Conservation (phyloP, 345 rosid genomes). For the Murraya koenigii region DNA sequence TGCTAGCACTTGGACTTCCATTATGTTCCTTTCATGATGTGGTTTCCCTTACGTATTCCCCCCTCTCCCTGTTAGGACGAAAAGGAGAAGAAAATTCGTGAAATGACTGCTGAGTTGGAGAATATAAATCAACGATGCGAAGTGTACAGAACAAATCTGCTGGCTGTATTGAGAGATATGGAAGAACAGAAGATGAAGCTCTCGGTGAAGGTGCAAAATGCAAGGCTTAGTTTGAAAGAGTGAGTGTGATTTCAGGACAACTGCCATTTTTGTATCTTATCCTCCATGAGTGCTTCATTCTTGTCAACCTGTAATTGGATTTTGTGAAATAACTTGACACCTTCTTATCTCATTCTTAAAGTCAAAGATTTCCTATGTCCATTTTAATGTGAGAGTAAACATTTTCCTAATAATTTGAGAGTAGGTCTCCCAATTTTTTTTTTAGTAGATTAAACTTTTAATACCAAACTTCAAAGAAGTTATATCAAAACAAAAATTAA, state of each 20-base stretch:
- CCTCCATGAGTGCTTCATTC: neutral
- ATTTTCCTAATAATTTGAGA: too few species aligned
- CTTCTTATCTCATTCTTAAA: too few species aligned
- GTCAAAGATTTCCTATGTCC: too few species aligned
- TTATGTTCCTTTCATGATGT: neutral
- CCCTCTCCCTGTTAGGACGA: conserved; percentile 38
- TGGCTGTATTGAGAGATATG: conserved; percentile 76
- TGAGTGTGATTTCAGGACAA: conserved; percentile 19
- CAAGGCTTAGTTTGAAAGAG: conserved; percentile 75
- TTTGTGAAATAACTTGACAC: neutral
- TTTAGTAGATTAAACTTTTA: too few species aligned
- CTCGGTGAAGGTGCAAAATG: conserved; percentile 80
- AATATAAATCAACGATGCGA: conserved; percentile 59
- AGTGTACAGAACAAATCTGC: conserved; percentile 63
- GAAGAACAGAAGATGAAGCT: conserved; percentile 85
- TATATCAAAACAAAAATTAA: too few species aligned
- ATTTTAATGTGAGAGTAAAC: too few species aligned
- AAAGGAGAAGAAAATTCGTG: conserved; percentile 64
- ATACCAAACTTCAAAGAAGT: too few species aligned
- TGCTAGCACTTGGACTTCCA: neutral
- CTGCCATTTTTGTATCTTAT: neutral
- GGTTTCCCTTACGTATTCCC: neutral
- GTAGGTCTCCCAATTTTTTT: too few species aligned
- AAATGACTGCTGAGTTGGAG: conserved; percentile 63
- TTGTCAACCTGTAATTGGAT: neutral